Evolutionary conservation across 2,329 filamentous ascomycete genomes (phyloP), one percentile per base, ranked within the genome.

Genomic region (Xylaria polymorpha): DNA sequence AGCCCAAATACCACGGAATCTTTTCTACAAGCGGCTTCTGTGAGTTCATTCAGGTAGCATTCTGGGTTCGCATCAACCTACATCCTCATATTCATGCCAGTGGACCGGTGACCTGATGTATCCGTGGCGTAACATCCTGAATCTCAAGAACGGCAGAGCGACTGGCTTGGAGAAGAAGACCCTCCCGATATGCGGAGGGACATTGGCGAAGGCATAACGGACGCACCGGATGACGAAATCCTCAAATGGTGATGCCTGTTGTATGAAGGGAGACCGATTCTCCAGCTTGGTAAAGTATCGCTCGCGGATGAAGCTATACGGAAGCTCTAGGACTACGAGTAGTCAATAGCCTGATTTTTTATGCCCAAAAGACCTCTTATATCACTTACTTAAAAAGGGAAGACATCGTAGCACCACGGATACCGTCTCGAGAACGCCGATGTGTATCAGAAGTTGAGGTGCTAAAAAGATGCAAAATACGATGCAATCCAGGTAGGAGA

Each of bases 131-230:
- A 94, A 79, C 87, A 94, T 90, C 43, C 93, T 88, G 80, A 92
- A 96, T 59, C 86, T 84, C 67, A 94, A 79, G 78, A 95, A 95
- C 0, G 92, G 92, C 59, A 93, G 78, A 0, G 91, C 87, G 10
- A 96, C 92, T 39, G 82, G 79, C 80, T 91, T 93, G 7, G 89
- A 91, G 78, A 96, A 93, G 83, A 96, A 95, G 18, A 94, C 89
- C 46, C 90, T 86, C 5, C 90, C 90, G 32, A 95, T 86, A 41
- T 82, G 84, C 9, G 91, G 85, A 2, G 91, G 90, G 71, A 95
- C 88, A 70, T 88, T 86, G 32, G 89, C 87, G 77, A 95, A 95
- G 15, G 91, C 91, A 83, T 92, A 94, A 62, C 92, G 87, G 43
- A 96, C 91, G 76, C 91, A 94, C 68, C 92, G 87, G 67, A 95